A percentile compares a stretch with the other conserved stretches of the same genome.
phyloP scores from a whole-genome alignment of 169 alveolate species.

The Neospora caninum region DNA sequence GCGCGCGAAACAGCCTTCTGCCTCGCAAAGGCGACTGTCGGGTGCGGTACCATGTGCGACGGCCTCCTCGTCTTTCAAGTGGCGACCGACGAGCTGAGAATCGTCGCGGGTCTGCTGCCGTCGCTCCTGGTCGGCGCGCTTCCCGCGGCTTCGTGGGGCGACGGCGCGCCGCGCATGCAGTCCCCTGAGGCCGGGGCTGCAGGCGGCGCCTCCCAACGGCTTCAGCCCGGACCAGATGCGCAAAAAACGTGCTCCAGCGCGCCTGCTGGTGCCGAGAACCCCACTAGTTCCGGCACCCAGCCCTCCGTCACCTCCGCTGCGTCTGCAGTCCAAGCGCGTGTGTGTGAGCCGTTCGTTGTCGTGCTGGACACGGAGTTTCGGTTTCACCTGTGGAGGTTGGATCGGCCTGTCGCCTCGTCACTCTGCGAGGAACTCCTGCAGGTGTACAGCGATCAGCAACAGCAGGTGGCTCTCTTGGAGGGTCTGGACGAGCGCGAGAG shows the following conservation, averaged over 20 bases:
- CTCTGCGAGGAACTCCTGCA: not conserved
- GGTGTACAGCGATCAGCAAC: constrained; percentile 26
- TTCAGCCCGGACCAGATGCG: not conserved
- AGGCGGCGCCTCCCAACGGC: not conserved
- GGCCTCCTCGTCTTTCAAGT: constrained; percentile 52
- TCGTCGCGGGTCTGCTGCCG: constrained; percentile 25
- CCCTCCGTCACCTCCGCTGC: not conserved
- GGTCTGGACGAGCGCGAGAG: constrained; percentile 25
- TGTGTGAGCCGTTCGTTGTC: constrained; percentile 13
- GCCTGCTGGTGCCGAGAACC: not conserved
- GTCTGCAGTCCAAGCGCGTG: not conserved
- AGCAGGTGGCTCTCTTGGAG: constrained; percentile 9
- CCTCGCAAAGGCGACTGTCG: not conserved
- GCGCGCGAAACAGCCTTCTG: not conserved
- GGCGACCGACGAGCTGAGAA: constrained; percentile 59
- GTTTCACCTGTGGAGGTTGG: not conserved
- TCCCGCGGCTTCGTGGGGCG: not conserved
- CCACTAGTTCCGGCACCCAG: not conserved
- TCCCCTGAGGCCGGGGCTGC: not conserved
- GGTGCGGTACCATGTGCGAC: constrained; percentile 30
- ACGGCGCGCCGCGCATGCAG: not conserved
- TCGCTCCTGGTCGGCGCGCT: constrained; percentile 34
- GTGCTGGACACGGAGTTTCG: not conserved
- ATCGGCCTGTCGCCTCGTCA: not conserved
- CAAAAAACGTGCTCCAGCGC: not conserved